A percentile compares a stretch with the other conserved stretches of the same genome.
These are phyloP conservation scores for Macrophomina tecta DNA, from an alignment of 2,329 filamentous ascomycete species.

Conservation along the genomic window DNA sequence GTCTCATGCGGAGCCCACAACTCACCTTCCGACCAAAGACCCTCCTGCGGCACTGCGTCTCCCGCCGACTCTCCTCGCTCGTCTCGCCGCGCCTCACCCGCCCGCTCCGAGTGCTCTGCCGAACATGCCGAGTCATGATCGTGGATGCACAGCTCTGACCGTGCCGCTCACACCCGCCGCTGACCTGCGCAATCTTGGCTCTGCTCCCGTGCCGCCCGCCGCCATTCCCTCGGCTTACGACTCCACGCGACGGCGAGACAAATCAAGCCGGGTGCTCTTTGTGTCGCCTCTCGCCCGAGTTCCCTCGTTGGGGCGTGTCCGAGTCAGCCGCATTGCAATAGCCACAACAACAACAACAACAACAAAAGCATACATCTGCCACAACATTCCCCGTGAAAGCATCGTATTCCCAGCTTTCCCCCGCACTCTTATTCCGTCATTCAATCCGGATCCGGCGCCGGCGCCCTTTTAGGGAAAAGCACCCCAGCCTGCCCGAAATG, in stretches of 20 bases:
- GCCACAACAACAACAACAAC: too few relatives aligned
- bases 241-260: neutral
- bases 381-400: neutral
- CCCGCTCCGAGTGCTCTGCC: neutral
- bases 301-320: neutral
- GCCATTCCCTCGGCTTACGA: neutral
- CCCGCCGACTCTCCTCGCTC: too few relatives aligned
- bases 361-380: too few relatives aligned
- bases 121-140: neutral
- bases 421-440: neutral
- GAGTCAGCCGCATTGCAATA: neutral
- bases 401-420: neutral
- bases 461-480: neutral
- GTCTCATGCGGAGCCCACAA: neutral
- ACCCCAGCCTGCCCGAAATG: neutral
- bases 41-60: too few relatives aligned
- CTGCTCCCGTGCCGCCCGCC: neutral
- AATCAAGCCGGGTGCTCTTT: neutral
- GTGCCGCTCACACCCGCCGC: too few relatives aligned
- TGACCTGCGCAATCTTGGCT: neutral
- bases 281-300: neutral
- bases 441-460: neutral
- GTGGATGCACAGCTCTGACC: too few relatives aligned
- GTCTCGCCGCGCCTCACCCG: too few relatives aligned
- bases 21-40: neutral